Evolutionary conservation across 371 early-diverging fungal genomes (phyloP), one percentile per base, ranked within the genome.

Genomic region (Mortierella polycephala): DNA sequence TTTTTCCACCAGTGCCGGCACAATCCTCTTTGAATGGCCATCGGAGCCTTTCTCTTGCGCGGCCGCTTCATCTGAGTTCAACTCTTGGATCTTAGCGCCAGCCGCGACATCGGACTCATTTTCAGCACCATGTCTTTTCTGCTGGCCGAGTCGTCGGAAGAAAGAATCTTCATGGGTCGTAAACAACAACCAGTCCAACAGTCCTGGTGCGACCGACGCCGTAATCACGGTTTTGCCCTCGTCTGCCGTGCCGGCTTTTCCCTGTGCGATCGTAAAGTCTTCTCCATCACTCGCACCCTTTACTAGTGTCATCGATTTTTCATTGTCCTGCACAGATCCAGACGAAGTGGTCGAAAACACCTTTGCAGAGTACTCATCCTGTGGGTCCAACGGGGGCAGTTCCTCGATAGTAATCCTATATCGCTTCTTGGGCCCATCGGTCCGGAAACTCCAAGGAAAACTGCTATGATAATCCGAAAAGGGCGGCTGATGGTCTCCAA

Each of bases 91-190:
- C 50, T n/a, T 69, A 11, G 69, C 21, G 8, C 60, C 62, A 21
- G 54, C 53, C 9, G 54, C 12, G 5, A 57, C 58, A 21, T 62
- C 58, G 14, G 44, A 58, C 2, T 50, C 44, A 7, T n/a, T n/a
- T 8, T 30, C 55, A 9, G 42, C 12, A 13, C 13, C 50, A 21
- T 21, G 44, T 18, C 14, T 42, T 11, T 39, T 39, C 44, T 50
- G 51, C 6, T 67, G 66, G 9, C 72, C 72, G n/a, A 72, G 53
- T 37, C 72, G 64, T 52, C 66, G 64, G 57, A 77, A 77, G 79
- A 77, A 77, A 62, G 79, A 72, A 61, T 77, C 79, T 13, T 77
- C 79, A 46, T 72, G 79, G 7, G 79, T 77, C 12, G 79, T 77
- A 42, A 77, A 77, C 61, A 77, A 61, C 44, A 77, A 20, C 79